These are phyloP conservation scores for Penicillium sp. DNA, from an alignment of 2,329 filamentous ascomycete genomes.

Conservation along the genomic window DNA sequence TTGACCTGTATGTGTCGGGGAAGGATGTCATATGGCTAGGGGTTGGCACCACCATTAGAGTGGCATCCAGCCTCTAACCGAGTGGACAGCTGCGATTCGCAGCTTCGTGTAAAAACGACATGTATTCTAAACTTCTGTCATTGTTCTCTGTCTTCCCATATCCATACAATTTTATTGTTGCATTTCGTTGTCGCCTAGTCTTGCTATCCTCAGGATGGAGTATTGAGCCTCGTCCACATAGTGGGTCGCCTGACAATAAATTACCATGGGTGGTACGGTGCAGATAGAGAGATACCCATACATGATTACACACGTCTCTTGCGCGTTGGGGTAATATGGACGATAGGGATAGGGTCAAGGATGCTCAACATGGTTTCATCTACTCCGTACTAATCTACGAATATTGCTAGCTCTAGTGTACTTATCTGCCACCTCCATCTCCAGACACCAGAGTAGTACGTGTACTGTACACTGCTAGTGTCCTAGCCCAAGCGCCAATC, in stretches of 20 bases:
- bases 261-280: background rate
- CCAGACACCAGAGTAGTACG: background rate
- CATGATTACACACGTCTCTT: background rate
- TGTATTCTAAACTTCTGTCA: constrained; percentile 28
- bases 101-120: constrained; percentile 21
- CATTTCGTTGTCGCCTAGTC: background rate
- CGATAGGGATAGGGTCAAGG: background rate
- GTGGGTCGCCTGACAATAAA: background rate
- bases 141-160: constrained; percentile 20
- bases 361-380: background rate
- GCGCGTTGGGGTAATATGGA: background rate
- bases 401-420: background rate
- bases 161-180: constrained; percentile 8
- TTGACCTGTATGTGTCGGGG: background rate
- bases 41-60: background rate
- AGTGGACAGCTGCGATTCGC: background rate
- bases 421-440: background rate
- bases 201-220: background rate
- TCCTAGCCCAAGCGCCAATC: background rate
- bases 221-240: background rate
- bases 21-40: background rate
- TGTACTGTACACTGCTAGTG: background rate
- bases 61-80: background rate
- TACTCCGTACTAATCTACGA: background rate
- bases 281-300: background rate